These are phyloP conservation scores for Moringa oleifera DNA, from an alignment of 345 rosid genomes.

Conservation along the genomic window DNA sequence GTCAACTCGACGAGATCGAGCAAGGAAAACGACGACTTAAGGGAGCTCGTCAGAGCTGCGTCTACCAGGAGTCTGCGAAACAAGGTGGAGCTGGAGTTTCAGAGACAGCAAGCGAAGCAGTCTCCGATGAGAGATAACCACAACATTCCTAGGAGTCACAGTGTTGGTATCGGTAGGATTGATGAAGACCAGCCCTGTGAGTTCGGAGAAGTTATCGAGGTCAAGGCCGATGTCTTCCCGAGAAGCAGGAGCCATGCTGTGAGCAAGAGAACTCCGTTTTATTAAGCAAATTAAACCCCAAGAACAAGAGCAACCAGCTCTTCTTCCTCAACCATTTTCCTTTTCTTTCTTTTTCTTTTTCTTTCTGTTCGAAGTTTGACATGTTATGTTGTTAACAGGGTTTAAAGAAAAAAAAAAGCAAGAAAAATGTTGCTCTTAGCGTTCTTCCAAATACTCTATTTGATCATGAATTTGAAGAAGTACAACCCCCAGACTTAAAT, in stretches of 20 bases:
- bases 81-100: background rate
- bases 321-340: no score
- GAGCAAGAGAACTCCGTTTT: background rate
- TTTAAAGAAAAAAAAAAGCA: no score
- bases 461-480: no score
- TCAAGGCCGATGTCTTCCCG: conserved; percentile 8
- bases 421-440: no score
- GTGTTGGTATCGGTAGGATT: conserved; percentile 56
- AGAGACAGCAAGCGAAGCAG: conserved; percentile 1
- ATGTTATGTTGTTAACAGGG: no score
- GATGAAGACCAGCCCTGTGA: conserved; percentile 67
- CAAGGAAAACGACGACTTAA: conserved; percentile 25
- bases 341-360: no score
- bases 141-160: conserved; percentile 31
- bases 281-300: no score
- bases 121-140: background rate
- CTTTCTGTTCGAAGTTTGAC: no score
- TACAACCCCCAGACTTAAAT: no score
- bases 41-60: conserved; percentile 49
- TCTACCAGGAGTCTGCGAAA: conserved; percentile 29
- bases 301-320: no score
- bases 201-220: conserved; percentile 35
- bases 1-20: conserved; percentile 28
- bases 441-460: no score
- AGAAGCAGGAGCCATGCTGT: conserved; percentile 44